phyloP scores from a whole-genome alignment of 306 rosid species.

The Corylus heterophylla region DNA sequence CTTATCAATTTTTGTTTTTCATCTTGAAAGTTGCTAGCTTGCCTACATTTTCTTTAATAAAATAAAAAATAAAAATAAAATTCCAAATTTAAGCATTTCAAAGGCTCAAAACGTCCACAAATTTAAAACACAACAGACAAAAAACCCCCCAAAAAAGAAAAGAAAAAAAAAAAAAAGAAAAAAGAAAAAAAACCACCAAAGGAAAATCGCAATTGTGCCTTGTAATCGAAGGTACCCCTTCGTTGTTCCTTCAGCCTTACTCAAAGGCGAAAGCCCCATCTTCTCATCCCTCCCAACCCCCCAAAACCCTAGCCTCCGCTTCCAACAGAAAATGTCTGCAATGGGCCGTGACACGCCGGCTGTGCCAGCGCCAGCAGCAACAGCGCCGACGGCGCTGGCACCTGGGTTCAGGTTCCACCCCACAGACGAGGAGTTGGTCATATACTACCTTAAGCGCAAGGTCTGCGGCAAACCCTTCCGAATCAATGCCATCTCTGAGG shows the following conservation, averaged over 20 bases:
- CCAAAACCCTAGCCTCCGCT: constrained; percentile 59
- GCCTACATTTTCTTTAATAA: neutral
- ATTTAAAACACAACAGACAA: neutral
- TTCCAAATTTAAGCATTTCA: neutral
- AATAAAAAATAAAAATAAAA: neutral
- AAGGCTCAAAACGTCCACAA: neutral
- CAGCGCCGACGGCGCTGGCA: constrained; percentile 80
- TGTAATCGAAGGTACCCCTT: constrained; percentile 95
- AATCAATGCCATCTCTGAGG: constrained; percentile 91
- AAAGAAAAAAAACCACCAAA: constrained; percentile 3
- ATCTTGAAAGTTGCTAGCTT: neutral
- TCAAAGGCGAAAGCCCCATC: constrained; percentile 61
- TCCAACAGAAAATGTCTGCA: neutral
- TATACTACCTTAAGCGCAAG: constrained; percentile 94
- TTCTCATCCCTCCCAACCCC: constrained; percentile 30
- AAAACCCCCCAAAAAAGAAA: no score
- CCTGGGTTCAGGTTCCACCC: constrained; percentile 99
- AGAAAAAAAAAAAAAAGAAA: neutral
- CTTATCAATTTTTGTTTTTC: neutral
- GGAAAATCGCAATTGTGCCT: constrained; percentile 63
- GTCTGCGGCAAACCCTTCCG: constrained; percentile 74
- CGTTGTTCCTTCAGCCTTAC: constrained; percentile 88
- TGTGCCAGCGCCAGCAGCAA: constrained; percentile 31
- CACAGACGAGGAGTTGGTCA: constrained; percentile 92
- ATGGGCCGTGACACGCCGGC: constrained; percentile 70